Conservation (phyloP, 2,329 filamentous ascomycete species). For the Pseudocercospora pini-densiflorae region DNA sequence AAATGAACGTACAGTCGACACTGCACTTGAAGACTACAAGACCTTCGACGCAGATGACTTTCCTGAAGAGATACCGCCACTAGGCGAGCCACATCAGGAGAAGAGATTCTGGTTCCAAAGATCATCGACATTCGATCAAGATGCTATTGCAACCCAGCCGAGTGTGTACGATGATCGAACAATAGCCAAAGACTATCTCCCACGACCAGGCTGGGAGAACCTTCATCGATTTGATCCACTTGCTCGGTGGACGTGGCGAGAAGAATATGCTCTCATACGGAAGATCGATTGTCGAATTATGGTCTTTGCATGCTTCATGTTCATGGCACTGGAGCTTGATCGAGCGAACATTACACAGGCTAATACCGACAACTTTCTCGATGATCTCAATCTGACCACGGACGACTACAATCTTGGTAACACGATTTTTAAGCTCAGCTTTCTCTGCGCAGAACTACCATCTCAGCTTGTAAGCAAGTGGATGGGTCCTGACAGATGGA, state of each 20-base stretch:
- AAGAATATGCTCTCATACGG: slow-evolving; percentile 43
- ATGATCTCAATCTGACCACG: slow-evolving; percentile 23
- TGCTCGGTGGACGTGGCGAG: slow-evolving; percentile 47
- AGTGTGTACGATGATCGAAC: slow-evolving; percentile 52
- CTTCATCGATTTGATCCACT: slow-evolving; percentile 53
- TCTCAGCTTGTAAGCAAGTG: slow-evolving; percentile 52
- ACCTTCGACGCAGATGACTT: slow-evolving; percentile 8
- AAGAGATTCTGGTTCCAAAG: slow-evolving; percentile 19
- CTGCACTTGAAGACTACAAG: slow-evolving; percentile 18
- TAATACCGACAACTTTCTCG: slow-evolving; percentile 28
- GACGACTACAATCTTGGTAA: slow-evolving; percentile 31
- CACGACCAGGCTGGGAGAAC: slow-evolving; percentile 56
- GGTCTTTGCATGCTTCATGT: slow-evolving; percentile 29
- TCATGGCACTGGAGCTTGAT: slow-evolving; percentile 33
- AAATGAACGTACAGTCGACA: slow-evolving; percentile 4
- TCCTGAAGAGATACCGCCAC: slow-evolving; percentile 11
- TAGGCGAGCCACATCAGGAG: slow-evolving; percentile 10
- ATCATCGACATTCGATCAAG: slow-evolving; percentile 11
- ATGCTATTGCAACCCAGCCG: slow-evolving; percentile 27
- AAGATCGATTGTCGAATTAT: slow-evolving; percentile 29
- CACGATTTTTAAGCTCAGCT: slow-evolving; percentile 29
- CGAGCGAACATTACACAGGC: slow-evolving; percentile 33
- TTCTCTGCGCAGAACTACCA: slow-evolving; percentile 45
- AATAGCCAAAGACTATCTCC: slow-evolving; percentile 59
- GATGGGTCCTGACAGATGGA: slow-evolving; percentile 50